Conservation (phyloP, 2,329 filamentous ascomycete genomes). For the Mycosphaerelloides madeirae region DNA sequence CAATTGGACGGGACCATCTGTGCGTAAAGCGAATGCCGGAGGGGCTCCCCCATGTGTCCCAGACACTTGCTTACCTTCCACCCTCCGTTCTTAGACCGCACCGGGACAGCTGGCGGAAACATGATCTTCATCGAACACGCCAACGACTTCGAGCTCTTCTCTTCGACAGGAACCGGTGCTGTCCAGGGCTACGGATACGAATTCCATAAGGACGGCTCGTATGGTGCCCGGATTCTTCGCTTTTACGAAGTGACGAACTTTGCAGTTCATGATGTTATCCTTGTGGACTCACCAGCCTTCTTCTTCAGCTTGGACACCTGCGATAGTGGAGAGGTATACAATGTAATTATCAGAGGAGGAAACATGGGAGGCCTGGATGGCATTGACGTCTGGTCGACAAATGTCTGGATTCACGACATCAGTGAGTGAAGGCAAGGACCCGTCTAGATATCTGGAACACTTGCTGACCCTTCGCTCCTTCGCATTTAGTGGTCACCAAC, state of each 20-base stretch:
- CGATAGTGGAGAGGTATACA: conserved; percentile 47
- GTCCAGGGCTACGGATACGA: conserved; percentile 49
- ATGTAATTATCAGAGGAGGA: conserved; percentile 52
- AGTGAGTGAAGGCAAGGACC: no score
- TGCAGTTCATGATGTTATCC: conserved; percentile 46
- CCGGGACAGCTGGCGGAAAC: conserved; percentile 47
- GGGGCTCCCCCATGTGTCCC: no score
- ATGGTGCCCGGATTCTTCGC: conserved; percentile 44
- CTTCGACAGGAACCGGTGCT: conserved; percentile 48
- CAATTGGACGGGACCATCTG: conserved; percentile 53
- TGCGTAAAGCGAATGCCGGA: no score
- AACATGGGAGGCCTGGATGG: conserved; percentile 53
- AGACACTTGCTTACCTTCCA: no score
- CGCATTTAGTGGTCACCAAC: conserved; percentile 56
- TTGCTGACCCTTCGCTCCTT: no score
- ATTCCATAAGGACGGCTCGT: conserved; percentile 37
- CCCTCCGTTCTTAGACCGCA: no score
- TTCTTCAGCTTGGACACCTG: conserved; percentile 50
- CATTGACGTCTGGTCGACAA: conserved; percentile 51
- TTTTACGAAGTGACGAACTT: conserved; percentile 44
- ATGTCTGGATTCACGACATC: conserved; percentile 54
- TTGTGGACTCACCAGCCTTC: conserved; percentile 49
- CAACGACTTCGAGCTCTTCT: conserved; percentile 52
- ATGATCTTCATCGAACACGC: conserved; percentile 51
- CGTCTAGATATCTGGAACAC: no score